phyloP scores from a whole-genome alignment of 768 basidiomycete species.

The Hemileccinum impolitum region DNA sequence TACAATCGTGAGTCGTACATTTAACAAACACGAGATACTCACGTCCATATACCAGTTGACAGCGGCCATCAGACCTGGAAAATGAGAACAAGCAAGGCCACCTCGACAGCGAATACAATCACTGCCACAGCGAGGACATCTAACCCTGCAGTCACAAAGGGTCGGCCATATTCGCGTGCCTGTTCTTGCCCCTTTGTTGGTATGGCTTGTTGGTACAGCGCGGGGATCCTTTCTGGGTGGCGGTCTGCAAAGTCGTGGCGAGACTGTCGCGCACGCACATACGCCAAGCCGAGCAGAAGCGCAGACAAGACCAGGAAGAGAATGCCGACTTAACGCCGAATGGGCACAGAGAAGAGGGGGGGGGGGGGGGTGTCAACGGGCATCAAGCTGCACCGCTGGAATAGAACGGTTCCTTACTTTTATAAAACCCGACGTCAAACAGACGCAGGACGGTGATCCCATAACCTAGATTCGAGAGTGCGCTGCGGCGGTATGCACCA shows the following conservation, averaged over 20 bases:
- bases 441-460: conserved; percentile 71
- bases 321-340: conserved; percentile 44
- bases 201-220: conserved; percentile 36
- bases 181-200: conserved; percentile 60
- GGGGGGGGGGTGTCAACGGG: too few relatives aligned
- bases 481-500: conserved; percentile 76
- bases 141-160: conserved; percentile 81
- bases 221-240: conserved; percentile 30
- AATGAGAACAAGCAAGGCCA: conserved; percentile 63
- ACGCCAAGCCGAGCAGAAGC: conserved; percentile 56
- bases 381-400: background rate
- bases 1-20: too few relatives aligned
- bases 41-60: conserved; percentile 11
- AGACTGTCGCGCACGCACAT: conserved; percentile 60
- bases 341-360: too few relatives aligned
- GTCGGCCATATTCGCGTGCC: conserved; percentile 65
- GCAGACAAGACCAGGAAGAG: conserved; percentile 61
- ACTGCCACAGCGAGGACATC: conserved; percentile 54
- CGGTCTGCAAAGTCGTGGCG: conserved; percentile 76
- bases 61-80: conserved; percentile 31
- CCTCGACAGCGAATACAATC: conserved; percentile 61
- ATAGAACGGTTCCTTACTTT: conserved; percentile 39
- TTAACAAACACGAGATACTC: background rate
- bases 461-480: conserved; percentile 71
- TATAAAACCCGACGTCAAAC: conserved; percentile 73